Base-by-base conservation (phyloP, 1,284 basidiomycete genomes). In the Rhizoctonia solani region DNA sequence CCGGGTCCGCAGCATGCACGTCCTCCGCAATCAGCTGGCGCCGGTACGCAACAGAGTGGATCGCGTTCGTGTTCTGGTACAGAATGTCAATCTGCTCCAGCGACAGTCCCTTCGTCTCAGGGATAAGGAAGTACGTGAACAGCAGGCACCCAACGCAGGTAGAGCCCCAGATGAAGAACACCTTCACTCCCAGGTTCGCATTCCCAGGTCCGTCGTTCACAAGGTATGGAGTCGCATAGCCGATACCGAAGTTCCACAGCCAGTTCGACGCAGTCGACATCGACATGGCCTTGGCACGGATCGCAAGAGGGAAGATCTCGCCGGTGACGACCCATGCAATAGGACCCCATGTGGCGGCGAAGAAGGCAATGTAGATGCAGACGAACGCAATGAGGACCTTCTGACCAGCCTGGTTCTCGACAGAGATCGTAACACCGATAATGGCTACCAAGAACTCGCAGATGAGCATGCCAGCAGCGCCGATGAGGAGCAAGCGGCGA, bases 141-240 rank as follows among this genome's bases (percentile, higher is more conserved):
- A 92, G 69, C 76, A 87, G 77, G 76, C 86, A 87, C 74, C 83
- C 82, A 67, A 82, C 75, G 76, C 88, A 91, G 21, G 86, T 87
- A 59, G 86, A 81, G 67, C 90, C 90, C 92, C 93, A 94, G 76
- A 95, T 82, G 82, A 93, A 95, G 86, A 95, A 95, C 73, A 95
- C 92, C 77, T 90, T 92, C 61, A 85, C 82, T 54, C 85, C 81
- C 58, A 93, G 85, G 73, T 86, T 85, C 34, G 59, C 59, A 23
- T 63, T 63, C 32, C 59, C 59, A 4, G 30, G 8, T 3, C 59
- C 59, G 4, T 30, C 16, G 47, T 63, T 63, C 72, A 93, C 91
- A 69, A 93, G 82, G 81, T 88, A 93, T 5, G 92, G 92, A 0
- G 88, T 87, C 74, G 81, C 81, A 70, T 82, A 80, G 39, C 82